These are phyloP conservation scores for Rhodotorula mucilaginosa DNA, from an alignment of 1,284 basidiomycete species.

Conservation along the genomic window DNA sequence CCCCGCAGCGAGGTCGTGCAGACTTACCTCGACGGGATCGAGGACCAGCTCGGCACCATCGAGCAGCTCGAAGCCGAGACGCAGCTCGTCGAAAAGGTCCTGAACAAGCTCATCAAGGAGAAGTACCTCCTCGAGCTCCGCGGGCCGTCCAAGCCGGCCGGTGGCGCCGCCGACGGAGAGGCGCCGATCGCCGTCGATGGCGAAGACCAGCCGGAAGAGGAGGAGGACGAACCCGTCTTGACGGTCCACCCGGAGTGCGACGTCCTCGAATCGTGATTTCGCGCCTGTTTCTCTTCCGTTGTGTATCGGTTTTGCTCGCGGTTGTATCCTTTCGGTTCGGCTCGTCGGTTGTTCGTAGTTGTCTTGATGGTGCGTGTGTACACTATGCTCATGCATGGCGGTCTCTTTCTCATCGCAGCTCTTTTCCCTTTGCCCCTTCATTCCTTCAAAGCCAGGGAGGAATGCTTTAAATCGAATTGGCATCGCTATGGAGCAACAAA, in stretches of 20 bases:
- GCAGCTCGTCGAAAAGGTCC: constrained; percentile 82
- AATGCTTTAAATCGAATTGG: too few species aligned
- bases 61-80: constrained; percentile 91
- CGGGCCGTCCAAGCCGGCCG: constrained; percentile 1
- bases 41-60: constrained; percentile 75
- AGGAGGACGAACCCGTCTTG: constrained; percentile 36
- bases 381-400: too few species aligned
- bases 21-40: constrained; percentile 91
- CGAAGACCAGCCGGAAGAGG: constrained; percentile 16
- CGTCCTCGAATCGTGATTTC: constrained; percentile 2
- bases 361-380: too few species aligned
- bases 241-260: constrained; percentile 44
- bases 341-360: too few species aligned
- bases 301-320: background rate
- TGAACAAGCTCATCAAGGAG: constrained; percentile 89
- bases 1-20: constrained; percentile 87
- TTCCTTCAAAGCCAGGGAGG: too few species aligned
- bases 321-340: background rate
- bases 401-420: too few species aligned
- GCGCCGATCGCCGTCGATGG: constrained; percentile 23
- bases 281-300: background rate
- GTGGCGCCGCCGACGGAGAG: constrained; percentile 3
- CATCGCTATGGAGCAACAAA: too few species aligned
- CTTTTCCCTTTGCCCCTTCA: too few species aligned
- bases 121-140: constrained; percentile 75